Base-by-base conservation (phyloP, 768 basidiomycete species). In the Hypsizygus marmoreus region DNA sequence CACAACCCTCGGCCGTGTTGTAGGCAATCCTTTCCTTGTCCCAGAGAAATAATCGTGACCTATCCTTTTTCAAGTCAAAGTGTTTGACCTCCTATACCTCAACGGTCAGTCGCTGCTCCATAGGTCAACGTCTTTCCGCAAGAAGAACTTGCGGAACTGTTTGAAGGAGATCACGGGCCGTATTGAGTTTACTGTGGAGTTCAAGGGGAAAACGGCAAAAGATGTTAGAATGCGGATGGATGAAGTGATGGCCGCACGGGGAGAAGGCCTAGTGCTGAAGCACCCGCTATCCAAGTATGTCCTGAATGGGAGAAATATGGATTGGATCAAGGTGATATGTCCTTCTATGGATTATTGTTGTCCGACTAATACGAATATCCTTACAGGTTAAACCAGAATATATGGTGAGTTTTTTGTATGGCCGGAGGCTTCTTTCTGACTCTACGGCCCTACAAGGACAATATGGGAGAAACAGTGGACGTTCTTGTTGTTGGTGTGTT, bases 191-290 rank as follows among this genome's bases (percentile, higher is more conserved):
- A 76, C 82, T 0, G 67, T 72, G 2, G 82, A 92, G 57, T 85
- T 73, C 49, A 80, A 80, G 49, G 94, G 91, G 1, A 86, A 75
- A 60, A 87, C 84, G 1, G 82, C 84, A 0, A 83, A 88, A 53
- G 93, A 97, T 60, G 85, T 99, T 9, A 76, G 90, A 39, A 68
- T 72, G 23, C 77, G 76, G 52, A 85, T 99, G 82, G 86, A 94
- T 40, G 77, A 85, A 43, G 74, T 98, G 40, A 85, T 99, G 77
- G 85, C 81, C 22, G 65, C 74, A 14, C 82, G 91, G 43, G 97
- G 97, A 3, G 97, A 98, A 65, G 97, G 97, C 0, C 70, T 99
- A 10, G 88, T 98, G 6, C 77, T 98, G 48, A 99, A 99, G 64
- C 86, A 93, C 54, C 85, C 86, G 0, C 68, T 79, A 17, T 81